A percentile compares a stretch with the other conserved stretches of the same genome.
Evolutionary conservation across 2,329 filamentous ascomycete species (phyloP).

Genomic region (Eutypa lata): DNA sequence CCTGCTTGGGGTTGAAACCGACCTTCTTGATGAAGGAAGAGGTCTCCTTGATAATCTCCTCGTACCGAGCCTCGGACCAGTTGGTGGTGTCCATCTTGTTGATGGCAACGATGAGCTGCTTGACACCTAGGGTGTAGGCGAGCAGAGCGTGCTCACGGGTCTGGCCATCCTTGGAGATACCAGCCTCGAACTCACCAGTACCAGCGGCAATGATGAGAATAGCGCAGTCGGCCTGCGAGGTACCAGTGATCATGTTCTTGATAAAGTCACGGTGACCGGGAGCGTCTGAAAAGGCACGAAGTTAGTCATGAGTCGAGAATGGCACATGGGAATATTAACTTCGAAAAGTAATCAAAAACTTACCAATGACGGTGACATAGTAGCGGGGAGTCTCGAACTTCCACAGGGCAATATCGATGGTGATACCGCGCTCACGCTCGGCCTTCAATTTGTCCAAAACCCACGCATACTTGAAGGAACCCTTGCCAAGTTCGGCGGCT

Average conservation of each 20-base stretch:
- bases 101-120: slow-evolving; percentile 99
- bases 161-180: slow-evolving; percentile 99
- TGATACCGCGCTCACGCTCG: slow-evolving; percentile 99
- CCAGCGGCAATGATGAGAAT: slow-evolving; percentile 99
- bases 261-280: slow-evolving; percentile 99
- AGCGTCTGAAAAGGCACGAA: slow-evolving; percentile 59
- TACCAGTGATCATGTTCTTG: slow-evolving; percentile 99
- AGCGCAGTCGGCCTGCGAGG: slow-evolving; percentile 99
- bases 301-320: slow-evolving; percentile 17
- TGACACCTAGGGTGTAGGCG: slow-evolving; percentile 99
- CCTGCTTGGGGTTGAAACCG: slow-evolving; percentile 99
- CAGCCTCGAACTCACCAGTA: slow-evolving; percentile 99
- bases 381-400: slow-evolving; percentile 99
- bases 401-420: slow-evolving; percentile 99
- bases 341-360: slow-evolving; percentile 29
- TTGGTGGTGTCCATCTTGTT: slow-evolving; percentile 99
- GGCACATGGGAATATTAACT: neutral
- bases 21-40: slow-evolving; percentile 99
- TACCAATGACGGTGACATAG: slow-evolving; percentile 96
- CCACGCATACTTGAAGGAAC: slow-evolving; percentile 99
- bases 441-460: slow-evolving; percentile 99
- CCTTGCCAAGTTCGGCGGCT: slow-evolving; percentile 98
- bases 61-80: slow-evolving; percentile 94
- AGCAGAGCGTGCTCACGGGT: slow-evolving; percentile 99
- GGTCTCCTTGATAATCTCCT: slow-evolving; percentile 99